These are phyloP conservation scores for Pholiota microspora DNA, from an alignment of 768 basidiomycete genomes.

Conservation along the genomic window DNA sequence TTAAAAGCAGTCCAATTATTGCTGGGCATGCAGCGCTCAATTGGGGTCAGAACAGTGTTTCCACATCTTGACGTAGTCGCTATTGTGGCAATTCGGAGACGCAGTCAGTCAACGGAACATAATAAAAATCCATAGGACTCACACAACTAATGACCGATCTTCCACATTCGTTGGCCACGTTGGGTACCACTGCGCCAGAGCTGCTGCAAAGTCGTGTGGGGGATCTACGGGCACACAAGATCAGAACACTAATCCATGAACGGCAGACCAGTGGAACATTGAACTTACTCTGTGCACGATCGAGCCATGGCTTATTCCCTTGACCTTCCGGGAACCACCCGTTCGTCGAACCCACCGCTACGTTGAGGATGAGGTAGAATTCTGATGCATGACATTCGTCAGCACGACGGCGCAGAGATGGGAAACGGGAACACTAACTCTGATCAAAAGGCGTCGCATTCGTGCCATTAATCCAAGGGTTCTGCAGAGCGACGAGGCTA, in stretches of 20 bases:
- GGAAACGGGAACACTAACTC: too few relatives aligned
- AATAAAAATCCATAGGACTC: conserved; percentile 22
- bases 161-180: conserved; percentile 70
- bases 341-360: conserved; percentile 80
- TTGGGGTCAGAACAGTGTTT: conserved; percentile 41
- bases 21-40: too few relatives aligned
- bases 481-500: conserved; percentile 44
- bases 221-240: conserved; percentile 41
- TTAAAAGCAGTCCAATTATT: too few relatives aligned
- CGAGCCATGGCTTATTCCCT: conserved; percentile 80
- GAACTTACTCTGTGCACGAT: conserved; percentile 49
- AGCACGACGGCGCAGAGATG: too few relatives aligned
- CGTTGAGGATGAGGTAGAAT: conserved; percentile 80
- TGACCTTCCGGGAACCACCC: conserved; percentile 90
- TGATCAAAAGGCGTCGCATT: conserved; percentile 83
- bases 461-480: conserved; percentile 75
- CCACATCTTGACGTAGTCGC: conserved; percentile 61
- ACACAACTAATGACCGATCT: conserved; percentile 71
- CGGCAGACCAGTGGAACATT: background rate
- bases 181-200: conserved; percentile 60
- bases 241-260: background rate
- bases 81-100: conserved; percentile 19
- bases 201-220: conserved; percentile 60
- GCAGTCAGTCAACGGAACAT: background rate
- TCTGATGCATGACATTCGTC: too few relatives aligned